These are phyloP conservation scores for Ceratobasidium sp. DNA, from an alignment of 1,284 basidiomycete genomes.

Conservation along the genomic window DNA sequence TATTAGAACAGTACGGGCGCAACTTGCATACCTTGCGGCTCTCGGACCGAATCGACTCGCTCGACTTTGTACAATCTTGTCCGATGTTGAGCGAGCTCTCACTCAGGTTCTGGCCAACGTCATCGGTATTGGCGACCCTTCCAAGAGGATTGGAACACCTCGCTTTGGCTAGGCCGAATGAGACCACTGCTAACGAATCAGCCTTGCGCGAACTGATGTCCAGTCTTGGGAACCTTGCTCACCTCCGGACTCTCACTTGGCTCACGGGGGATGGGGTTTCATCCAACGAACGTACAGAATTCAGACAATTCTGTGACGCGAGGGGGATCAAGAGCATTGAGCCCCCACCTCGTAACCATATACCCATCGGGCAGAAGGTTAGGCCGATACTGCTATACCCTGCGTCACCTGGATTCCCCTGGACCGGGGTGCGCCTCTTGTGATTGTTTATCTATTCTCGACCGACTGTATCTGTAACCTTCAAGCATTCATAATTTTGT, in stretches of 20 bases:
- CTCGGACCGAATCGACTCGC: conserved; percentile 30
- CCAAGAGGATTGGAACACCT: conserved; percentile 15
- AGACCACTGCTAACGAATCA: conserved; percentile 31
- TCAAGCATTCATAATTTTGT: conserved; percentile 1
- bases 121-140: conserved; percentile 14
- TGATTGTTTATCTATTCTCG: not conserved
- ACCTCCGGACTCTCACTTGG: conserved; percentile 18
- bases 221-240: not conserved
- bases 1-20: conserved; percentile 17
- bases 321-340: conserved; percentile 22
- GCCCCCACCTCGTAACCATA: not conserved
- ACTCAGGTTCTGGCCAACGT: conserved; percentile 26
- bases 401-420: no score
- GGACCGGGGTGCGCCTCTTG: no score
- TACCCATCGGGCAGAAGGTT: no score
- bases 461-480: conserved; percentile 1
- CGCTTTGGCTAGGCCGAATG: conserved; percentile 23
- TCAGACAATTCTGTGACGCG: conserved; percentile 14
- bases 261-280: conserved; percentile 20
- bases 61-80: conserved; percentile 16
- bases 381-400: no score
- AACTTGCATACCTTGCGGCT: conserved; percentile 29
- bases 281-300: conserved; percentile 28
- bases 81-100: conserved; percentile 23
- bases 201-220: conserved; percentile 30